Evolutionary conservation across 179 eudicot species (phyloP).

Genomic region (Silene noctiflora): DNA sequence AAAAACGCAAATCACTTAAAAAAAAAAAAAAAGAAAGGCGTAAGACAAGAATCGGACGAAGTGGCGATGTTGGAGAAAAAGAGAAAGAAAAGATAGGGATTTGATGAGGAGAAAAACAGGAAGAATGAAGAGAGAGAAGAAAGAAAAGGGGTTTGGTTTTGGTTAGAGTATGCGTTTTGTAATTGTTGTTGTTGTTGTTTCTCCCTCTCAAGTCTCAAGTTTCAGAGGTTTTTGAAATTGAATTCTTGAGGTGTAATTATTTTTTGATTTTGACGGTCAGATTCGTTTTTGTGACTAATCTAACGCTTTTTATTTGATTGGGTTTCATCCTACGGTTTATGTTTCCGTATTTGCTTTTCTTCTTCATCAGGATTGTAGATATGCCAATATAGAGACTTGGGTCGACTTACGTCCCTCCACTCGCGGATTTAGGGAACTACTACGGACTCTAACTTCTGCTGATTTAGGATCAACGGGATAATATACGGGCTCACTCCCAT

Average conservation of each 20-base stretch:
- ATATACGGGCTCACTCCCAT: too few relatives aligned
- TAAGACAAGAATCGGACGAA: neutral
- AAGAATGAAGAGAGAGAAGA: slow-evolving; percentile 17
- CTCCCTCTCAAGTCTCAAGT: slow-evolving; percentile 63
- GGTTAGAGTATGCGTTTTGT: slow-evolving; percentile 6
- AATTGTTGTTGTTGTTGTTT: slow-evolving; percentile 16
- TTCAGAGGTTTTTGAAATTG: slow-evolving; percentile 68
- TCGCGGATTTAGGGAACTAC: too few relatives aligned
- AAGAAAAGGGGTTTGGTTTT: neutral
- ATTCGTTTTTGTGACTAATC: slow-evolving; percentile 27
- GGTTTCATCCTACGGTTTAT: neutral
- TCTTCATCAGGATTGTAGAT: neutral
- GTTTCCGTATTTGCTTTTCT: neutral
- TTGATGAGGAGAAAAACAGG: neutral
- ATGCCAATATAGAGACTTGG: neutral
- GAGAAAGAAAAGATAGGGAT: slow-evolving; percentile 14
- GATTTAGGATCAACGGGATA: too few relatives aligned
- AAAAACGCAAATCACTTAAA: neutral
- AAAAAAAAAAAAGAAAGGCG: neutral
- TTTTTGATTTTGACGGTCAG: slow-evolving; percentile 34
- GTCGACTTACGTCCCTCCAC: too few relatives aligned
- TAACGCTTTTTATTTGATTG: slow-evolving; percentile 28
- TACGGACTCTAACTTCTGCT: too few relatives aligned
- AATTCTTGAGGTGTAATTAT: slow-evolving; percentile 38
- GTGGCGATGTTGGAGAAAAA: slow-evolving; percentile 18